These are phyloP conservation scores for Harringtonia lauricola DNA, from an alignment of 2,329 filamentous ascomycete genomes.

Conservation along the genomic window DNA sequence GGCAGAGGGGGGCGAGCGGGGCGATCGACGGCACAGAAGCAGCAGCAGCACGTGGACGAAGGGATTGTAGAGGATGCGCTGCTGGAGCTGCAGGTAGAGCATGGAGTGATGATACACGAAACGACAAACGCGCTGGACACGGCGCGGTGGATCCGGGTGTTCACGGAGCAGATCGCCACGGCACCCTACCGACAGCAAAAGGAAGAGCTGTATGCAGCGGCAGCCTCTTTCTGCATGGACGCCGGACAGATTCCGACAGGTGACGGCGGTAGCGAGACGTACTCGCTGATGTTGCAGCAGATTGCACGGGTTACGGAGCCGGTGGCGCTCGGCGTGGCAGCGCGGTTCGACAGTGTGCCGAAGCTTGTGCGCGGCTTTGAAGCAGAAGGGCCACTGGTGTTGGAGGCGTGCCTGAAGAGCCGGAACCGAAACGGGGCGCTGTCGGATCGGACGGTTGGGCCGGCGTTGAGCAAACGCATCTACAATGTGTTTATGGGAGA, in stretches of 20 bases:
- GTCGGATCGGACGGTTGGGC: conserved; percentile 44
- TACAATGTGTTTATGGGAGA: conserved; percentile 47
- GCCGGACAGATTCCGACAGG: conserved; percentile 64
- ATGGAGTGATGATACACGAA: conserved; percentile 58
- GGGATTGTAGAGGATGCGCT: conserved; percentile 61
- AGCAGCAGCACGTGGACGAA: conserved; percentile 48
- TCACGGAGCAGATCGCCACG: conserved; percentile 70
- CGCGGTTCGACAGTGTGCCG: conserved; percentile 46
- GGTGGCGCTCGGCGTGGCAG: conserved; percentile 58
- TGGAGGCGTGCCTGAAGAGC: conserved; percentile 51
- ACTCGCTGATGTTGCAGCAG: conserved; percentile 65
- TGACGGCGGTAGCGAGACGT: conserved; percentile 54
- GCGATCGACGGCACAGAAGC: conserved; percentile 25
- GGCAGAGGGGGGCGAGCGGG: conserved; percentile 10
- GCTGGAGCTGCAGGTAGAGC: conserved; percentile 56
- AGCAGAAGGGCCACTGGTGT: conserved; percentile 41
- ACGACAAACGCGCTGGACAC: conserved; percentile 50
- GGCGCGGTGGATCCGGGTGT: conserved; percentile 59
- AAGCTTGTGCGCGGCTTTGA: conserved; percentile 49
- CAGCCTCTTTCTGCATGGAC: conserved; percentile 68
- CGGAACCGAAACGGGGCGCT: conserved; percentile 45
- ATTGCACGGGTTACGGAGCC: conserved; percentile 60
- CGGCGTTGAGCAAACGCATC: conserved; percentile 45
- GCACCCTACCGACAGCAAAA: conserved; percentile 56
- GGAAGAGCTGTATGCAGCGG: conserved; percentile 34